phyloP scores from a whole-genome alignment of 1,284 basidiomycete species.

The Rhodotorula sp. region DNA sequence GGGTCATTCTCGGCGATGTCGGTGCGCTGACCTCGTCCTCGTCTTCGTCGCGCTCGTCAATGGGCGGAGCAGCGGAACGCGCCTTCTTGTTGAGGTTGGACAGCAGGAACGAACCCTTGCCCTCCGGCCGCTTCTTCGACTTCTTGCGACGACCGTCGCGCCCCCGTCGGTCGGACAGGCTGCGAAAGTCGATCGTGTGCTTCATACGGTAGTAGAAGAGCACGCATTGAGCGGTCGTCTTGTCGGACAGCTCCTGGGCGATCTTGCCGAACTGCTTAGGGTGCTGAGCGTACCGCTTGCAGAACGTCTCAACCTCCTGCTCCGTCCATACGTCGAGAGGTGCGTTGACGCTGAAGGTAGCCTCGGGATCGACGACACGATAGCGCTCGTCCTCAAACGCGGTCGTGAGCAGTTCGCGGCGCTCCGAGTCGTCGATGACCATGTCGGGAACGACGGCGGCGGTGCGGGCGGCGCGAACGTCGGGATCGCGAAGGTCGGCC shows the following conservation, averaged over 20 bases:
- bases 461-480: conserved; percentile 77
- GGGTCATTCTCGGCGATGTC: conserved; percentile 16
- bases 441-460: conserved; percentile 91
- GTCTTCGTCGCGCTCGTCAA: conserved; percentile 24
- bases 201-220: conserved; percentile 94
- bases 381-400: conserved; percentile 80
- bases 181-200: conserved; percentile 83
- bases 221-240: conserved; percentile 85
- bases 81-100: conserved; percentile 41
- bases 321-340: conserved; percentile 66
- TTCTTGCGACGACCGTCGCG: conserved; percentile 46
- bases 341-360: conserved; percentile 71
- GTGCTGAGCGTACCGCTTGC: conserved; percentile 74
- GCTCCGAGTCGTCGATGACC: conserved; percentile 64
- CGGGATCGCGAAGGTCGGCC: conserved; percentile 88
- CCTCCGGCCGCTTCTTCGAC: conserved; percentile 45
- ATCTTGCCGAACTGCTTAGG: conserved; percentile 94
- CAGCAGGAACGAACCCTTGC: conserved; percentile 48
- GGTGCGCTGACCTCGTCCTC: conserved; percentile 44
- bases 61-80: conserved; percentile 1
- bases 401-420: conserved; percentile 55
- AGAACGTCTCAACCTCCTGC: conserved; percentile 75
- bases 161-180: conserved; percentile 53
- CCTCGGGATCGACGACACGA: conserved; percentile 69
- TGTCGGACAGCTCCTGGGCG: conserved; percentile 74